A percentile compares a stretch with the other conserved stretches of the same genome.
Evolutionary conservation across 2,329 filamentous ascomycete species (phyloP).

Genomic region (Aspergillus phoenicis): DNA sequence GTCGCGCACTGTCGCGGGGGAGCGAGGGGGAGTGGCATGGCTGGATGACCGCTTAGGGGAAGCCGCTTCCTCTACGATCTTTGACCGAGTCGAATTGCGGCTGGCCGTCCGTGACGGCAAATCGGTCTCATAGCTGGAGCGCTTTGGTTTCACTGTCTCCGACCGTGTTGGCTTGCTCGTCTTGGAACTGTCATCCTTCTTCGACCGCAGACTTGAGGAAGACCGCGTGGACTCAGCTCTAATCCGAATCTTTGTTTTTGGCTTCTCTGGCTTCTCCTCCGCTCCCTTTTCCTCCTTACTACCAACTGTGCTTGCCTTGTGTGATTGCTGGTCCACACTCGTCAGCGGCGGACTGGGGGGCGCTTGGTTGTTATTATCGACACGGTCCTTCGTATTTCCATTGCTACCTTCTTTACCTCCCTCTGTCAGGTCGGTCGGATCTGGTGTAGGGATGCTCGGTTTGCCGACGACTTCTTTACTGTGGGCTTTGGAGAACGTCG

Average conservation of each 20-base stretch:
- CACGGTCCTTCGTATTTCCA: slow-evolving; percentile 26
- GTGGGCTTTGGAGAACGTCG: slow-evolving; percentile 83
- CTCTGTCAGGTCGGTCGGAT: slow-evolving; percentile 69
- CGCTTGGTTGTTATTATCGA: slow-evolving; percentile 37
- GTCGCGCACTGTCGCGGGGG: slow-evolving; percentile 40
- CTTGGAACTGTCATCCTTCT: slow-evolving; percentile 42
- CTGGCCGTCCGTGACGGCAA: slow-evolving; percentile 38
- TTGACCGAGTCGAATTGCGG: slow-evolving; percentile 39
- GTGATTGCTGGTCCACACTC: slow-evolving; percentile 44
- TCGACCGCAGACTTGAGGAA: slow-evolving; percentile 44
- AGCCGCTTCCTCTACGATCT: slow-evolving; percentile 34
- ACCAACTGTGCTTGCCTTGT: slow-evolving; percentile 39
- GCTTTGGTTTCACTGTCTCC: slow-evolving; percentile 43
- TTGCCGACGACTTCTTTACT: slow-evolving; percentile 78
- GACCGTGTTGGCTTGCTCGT: slow-evolving; percentile 40
- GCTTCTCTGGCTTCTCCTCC: slow-evolving; percentile 39
- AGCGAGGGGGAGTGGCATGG: slow-evolving; percentile 38
- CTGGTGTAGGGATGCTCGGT: slow-evolving; percentile 62
- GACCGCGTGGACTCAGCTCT: slow-evolving; percentile 44
- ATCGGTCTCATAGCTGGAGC: slow-evolving; percentile 38
- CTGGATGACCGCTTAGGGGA: slow-evolving; percentile 36
- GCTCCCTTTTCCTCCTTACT: slow-evolving; percentile 35
- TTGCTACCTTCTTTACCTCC: slow-evolving; percentile 45
- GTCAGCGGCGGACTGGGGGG: slow-evolving; percentile 54
- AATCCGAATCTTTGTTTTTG: slow-evolving; percentile 40